Evolutionary conservation across 2,329 filamentous ascomycete species (phyloP).

Genomic region (Botrytis sinoallii): DNA sequence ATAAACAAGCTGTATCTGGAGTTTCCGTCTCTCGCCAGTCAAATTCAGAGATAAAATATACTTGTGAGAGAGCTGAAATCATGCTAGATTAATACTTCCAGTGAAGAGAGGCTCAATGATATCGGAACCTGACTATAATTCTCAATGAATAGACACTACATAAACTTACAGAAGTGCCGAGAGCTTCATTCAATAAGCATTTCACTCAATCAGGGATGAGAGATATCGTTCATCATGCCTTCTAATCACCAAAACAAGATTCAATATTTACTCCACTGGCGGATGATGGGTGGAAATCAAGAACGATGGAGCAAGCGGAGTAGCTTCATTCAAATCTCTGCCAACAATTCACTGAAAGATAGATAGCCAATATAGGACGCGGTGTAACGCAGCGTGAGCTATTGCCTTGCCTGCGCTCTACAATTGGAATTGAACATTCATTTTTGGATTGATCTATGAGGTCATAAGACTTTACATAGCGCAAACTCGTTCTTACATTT

Average conservation of each 20-base stretch:
- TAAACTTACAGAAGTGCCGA: background rate
- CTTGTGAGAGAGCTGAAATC: background rate
- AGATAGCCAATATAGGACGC: background rate
- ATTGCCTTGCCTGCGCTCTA: background rate
- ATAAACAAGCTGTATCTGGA: background rate
- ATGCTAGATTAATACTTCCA: rapidly evolving
- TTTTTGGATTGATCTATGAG: background rate
- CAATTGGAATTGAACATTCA: background rate
- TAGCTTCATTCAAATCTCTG: background rate
- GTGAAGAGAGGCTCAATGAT: too few species aligned
- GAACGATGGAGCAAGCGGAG: background rate
- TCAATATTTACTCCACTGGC: background rate
- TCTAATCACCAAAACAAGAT: background rate
- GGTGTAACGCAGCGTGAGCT: background rate
- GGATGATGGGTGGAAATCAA: background rate
- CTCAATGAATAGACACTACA: background rate
- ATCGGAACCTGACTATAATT: background rate
- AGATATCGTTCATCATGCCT: background rate
- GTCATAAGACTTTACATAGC: background rate
- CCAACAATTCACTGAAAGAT: background rate
- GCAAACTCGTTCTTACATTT: background rate
- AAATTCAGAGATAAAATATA: background rate
- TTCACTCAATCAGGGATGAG: background rate
- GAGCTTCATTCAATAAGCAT: background rate
- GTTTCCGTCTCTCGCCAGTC: background rate